phyloP scores from a whole-genome alignment of 106 monocot genomes.

The Ottelia alismoides region DNA sequence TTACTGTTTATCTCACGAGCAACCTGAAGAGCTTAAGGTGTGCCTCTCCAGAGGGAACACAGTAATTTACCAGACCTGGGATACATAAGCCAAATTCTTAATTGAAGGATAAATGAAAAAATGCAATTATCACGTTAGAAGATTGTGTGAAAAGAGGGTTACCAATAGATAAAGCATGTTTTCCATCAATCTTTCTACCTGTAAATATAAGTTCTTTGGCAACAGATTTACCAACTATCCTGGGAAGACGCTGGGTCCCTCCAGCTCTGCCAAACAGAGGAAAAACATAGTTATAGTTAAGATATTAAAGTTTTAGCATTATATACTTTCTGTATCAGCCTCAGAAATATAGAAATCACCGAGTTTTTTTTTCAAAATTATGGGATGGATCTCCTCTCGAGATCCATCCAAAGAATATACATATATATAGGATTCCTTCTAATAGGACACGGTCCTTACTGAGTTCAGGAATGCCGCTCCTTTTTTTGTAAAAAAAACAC shows the following conservation, averaged over 20 bases:
- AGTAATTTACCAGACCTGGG: slow-evolving; percentile 83
- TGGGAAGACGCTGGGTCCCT: slow-evolving; percentile 76
- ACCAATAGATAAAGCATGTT: slow-evolving; percentile 68
- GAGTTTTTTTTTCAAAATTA: too few species aligned
- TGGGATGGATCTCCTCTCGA: too few species aligned
- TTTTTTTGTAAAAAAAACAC: too few species aligned
- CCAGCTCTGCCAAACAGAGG: too few species aligned
- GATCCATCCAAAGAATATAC: too few species aligned
- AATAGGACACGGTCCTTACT: too few species aligned
- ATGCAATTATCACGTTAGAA: background rate
- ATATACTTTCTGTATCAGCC: too few species aligned
- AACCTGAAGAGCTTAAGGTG: slow-evolving; percentile 83
- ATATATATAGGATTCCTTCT: too few species aligned
- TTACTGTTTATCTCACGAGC: slow-evolving; percentile 77
- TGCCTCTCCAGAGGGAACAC: slow-evolving; percentile 82
- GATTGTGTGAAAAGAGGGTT: background rate
- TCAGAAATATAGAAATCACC: too few species aligned
- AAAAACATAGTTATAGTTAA: too few species aligned
- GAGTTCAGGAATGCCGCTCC: too few species aligned
- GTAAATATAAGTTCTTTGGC: slow-evolving; percentile 88
- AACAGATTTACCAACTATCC: slow-evolving; percentile 51
- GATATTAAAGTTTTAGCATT: too few species aligned
- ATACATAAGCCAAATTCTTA: background rate
- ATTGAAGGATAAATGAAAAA: background rate
- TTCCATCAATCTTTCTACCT: slow-evolving; percentile 45